Percentiles rank a stretch among this genome's conserved stretches.
Conservation (phyloP, 2,329 filamentous ascomycete genomes). For the Cordyceps militaris region DNA sequence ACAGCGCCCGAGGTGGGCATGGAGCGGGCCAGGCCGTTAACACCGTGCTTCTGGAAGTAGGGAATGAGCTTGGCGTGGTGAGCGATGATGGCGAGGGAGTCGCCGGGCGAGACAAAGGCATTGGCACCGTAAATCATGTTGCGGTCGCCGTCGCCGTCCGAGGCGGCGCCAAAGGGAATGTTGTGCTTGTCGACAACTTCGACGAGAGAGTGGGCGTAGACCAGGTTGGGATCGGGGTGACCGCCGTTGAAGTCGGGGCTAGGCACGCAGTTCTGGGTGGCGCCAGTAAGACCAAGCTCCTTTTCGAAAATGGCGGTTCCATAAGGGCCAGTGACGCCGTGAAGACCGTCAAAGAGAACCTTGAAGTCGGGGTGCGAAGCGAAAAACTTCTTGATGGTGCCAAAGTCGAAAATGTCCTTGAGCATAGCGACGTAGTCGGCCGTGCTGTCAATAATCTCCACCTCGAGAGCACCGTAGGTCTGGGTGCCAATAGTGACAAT, state of each 20-base stretch:
- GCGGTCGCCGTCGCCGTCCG: conserved; percentile 93
- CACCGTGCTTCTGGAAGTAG: conserved; percentile 96
- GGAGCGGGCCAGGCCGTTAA: conserved; percentile 88
- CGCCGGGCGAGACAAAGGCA: conserved; percentile 91
- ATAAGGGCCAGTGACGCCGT: conserved; percentile 93
- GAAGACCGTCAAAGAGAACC: conserved; percentile 89
- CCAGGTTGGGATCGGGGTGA: conserved; percentile 96
- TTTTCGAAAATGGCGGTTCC: conserved; percentile 91
- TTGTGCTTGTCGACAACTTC: conserved; percentile 85
- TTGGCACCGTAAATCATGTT: conserved; percentile 99
- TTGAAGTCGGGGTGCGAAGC: conserved; percentile 84
- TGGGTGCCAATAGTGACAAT: conserved; percentile 74
- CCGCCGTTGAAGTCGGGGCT: conserved; percentile 94
- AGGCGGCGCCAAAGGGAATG: conserved; percentile 93
- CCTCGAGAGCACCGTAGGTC: conserved; percentile 79
- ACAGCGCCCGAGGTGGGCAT: conserved; percentile 97
- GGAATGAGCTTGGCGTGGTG: conserved; percentile 95
- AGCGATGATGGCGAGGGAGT: conserved; percentile 95
- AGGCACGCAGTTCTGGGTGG: conserved; percentile 85
- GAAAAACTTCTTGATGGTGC: conserved; percentile 92
- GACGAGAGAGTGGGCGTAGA: conserved; percentile 91
- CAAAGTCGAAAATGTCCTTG: conserved; percentile 98
- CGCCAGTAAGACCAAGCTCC: conserved; percentile 74
- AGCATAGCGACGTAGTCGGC: conserved; percentile 90
- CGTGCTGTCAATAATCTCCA: conserved; percentile 91